Percentiles rank a stretch among this genome's conserved stretches.
Evolutionary conservation across 345 rosid species (phyloP).

Genomic region (Rhizophora mangle): DNA sequence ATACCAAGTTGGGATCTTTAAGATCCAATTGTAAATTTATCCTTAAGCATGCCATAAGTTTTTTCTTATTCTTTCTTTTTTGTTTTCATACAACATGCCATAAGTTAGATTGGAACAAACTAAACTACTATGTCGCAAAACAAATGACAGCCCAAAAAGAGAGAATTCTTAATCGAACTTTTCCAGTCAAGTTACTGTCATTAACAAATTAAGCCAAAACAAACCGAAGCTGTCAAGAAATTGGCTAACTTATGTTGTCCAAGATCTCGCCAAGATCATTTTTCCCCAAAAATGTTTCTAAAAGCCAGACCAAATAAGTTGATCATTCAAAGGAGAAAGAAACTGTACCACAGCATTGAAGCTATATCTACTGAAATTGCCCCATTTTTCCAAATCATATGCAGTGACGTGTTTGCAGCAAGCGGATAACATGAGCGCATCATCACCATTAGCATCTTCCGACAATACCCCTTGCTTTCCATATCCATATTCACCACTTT

Average conservation of each 20-base stretch:
- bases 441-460: slow-evolving; percentile 27
- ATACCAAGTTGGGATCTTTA: too few species aligned
- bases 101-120: too few species aligned
- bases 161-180: too few species aligned
- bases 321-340: background rate
- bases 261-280: background rate
- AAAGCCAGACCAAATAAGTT: background rate
- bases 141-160: too few species aligned
- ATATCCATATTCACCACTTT: slow-evolving; percentile 17
- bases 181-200: too few species aligned
- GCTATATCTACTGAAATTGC: slow-evolving; percentile 62
- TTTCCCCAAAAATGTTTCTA: background rate
- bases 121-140: too few species aligned
- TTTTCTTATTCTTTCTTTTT: too few species aligned
- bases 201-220: too few species aligned
- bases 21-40: too few species aligned
- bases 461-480: slow-evolving; percentile 29
- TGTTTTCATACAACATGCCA: too few species aligned
- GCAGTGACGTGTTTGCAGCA: slow-evolving; percentile 94
- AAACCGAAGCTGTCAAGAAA: too few species aligned
- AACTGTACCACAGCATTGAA: slow-evolving; percentile 79
- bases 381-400: slow-evolving; percentile 90
- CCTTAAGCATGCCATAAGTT: too few species aligned
- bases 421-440: slow-evolving; percentile 76
- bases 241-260: background rate